phyloP scores from a whole-genome alignment of 2,329 filamentous ascomycete species.

The Paraphaeosphaeria sporulosa region DNA sequence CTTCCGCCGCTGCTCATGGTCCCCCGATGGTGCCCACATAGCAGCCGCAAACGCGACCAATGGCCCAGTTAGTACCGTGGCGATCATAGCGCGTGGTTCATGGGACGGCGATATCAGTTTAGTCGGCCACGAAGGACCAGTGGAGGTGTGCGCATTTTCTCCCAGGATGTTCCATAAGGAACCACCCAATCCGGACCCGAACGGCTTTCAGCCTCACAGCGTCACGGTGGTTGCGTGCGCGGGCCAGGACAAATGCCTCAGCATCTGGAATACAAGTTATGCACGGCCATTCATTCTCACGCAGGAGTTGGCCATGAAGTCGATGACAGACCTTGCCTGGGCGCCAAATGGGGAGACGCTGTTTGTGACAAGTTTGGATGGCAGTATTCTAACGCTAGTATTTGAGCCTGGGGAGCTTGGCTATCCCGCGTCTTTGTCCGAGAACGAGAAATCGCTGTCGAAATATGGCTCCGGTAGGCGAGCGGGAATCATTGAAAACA shows the following conservation, averaged over 20 bases:
- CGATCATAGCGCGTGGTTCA: conserved; percentile 87
- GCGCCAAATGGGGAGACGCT: conserved; percentile 87
- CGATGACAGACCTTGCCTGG: conserved; percentile 94
- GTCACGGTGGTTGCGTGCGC: conserved; percentile 97
- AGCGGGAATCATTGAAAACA: conserved; percentile 91
- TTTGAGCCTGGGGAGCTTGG: conserved; percentile 91
- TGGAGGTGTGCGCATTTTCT: conserved; percentile 97
- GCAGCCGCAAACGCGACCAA: conserved; percentile 97
- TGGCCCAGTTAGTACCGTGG: conserved; percentile 94
- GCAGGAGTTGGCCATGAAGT: conserved; percentile 87
- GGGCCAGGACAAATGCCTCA: conserved; percentile 94
- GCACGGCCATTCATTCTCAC: conserved; percentile 89
- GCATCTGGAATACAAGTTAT: conserved; percentile 97
- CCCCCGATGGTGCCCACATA: conserved; percentile 95
- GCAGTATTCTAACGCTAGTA: conserved; percentile 79
- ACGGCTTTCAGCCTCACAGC: conserved; percentile 53
- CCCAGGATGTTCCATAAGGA: conserved; percentile 84
- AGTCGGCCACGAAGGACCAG: conserved; percentile 95
- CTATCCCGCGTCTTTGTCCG: conserved; percentile 82
- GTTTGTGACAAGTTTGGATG: conserved; percentile 87
- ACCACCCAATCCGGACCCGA: conserved; percentile 62
- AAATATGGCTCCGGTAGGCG: conserved; percentile 91
- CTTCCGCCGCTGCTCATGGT: conserved; percentile 96
- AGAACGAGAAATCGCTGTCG: conserved; percentile 90
- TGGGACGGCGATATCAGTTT: conserved; percentile 98